A percentile compares a stretch with the other conserved stretches of the same genome.
Conservation (phyloP, 371 early-diverging fungal species). For the Apophysomyces variabilis region DNA sequence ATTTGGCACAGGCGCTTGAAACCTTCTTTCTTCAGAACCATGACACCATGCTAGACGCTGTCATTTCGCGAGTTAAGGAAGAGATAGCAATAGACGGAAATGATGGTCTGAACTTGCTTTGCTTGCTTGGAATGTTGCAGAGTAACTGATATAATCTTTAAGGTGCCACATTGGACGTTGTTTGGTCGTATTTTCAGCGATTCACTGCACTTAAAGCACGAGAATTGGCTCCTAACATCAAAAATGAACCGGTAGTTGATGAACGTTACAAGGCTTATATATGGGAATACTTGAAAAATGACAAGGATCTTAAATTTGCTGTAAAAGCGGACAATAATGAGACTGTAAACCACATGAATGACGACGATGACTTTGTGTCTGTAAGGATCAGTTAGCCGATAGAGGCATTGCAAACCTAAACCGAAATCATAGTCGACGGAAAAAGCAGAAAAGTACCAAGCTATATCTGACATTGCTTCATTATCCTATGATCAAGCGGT, state of each 20-base stretch:
- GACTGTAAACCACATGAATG: background rate
- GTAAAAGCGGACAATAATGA: conserved; percentile 19
- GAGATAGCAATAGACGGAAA: conserved; percentile 32
- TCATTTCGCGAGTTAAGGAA: conserved; percentile 27
- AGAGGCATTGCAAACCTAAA: background rate
- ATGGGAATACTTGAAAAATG: conserved; percentile 29
- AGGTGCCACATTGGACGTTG: conserved; percentile 18
- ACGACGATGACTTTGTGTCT: conserved; percentile 8
- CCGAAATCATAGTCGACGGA: background rate
- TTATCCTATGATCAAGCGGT: conserved; percentile 28
- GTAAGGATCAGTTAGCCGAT: background rate
- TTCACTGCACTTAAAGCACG: conserved; percentile 1
- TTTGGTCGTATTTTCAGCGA: conserved; percentile 27
- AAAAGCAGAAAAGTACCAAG: conserved; percentile 11
- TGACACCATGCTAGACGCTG: conserved; percentile 27
- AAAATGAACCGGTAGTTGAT: conserved; percentile 27
- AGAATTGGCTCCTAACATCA: background rate
- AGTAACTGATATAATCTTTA: background rate
- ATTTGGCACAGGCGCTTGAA: too few relatives aligned
- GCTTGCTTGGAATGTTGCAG: background rate
- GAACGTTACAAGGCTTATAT: conserved; percentile 32
- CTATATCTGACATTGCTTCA: conserved; percentile 16
- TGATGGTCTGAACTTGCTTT: conserved; percentile 16
- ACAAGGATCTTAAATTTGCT: conserved; percentile 23
- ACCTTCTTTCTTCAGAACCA: background rate